These are phyloP conservation scores for Calocera cornea DNA, from an alignment of 768 basidiomycete species.

Conservation along the genomic window DNA sequence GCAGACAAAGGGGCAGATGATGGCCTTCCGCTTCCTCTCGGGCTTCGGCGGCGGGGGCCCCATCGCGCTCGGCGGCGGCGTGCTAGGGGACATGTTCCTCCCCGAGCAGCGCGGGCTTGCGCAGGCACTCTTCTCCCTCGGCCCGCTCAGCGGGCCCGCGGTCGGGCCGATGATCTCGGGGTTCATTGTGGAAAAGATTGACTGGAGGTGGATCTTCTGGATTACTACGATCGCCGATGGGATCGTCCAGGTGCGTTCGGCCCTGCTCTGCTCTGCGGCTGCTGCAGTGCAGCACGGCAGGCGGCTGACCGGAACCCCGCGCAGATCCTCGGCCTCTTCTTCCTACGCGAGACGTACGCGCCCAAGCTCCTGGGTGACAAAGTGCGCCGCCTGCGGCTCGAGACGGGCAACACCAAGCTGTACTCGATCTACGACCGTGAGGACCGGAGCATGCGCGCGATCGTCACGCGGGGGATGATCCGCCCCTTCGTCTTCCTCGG, in stretches of 20 bases:
- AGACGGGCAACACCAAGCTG: slow-evolving; percentile 16
- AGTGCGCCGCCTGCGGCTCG: slow-evolving; percentile 21
- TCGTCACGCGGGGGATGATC: slow-evolving; percentile 40
- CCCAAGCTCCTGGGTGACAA: slow-evolving; percentile 22
- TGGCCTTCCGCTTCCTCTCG: slow-evolving; percentile 54
- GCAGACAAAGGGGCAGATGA: slow-evolving; percentile 37
- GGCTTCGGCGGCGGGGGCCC: slow-evolving; percentile 65
- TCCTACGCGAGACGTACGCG: slow-evolving; percentile 26
- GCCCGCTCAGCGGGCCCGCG: slow-evolving; percentile 50
- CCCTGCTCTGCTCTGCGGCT: slow-evolving; percentile 21
- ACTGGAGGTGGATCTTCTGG: slow-evolving; percentile 72
- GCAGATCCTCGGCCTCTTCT: slow-evolving; percentile 16
- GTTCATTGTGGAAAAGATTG: slow-evolving; percentile 40
- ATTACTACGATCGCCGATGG: slow-evolving; percentile 47
- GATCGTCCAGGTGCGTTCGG: slow-evolving; percentile 39
- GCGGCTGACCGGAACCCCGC: slow-evolving; percentile 8
- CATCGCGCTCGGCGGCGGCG: slow-evolving; percentile 51
- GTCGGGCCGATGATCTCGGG: slow-evolving; percentile 37
- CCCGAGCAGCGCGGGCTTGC: slow-evolving; percentile 20
- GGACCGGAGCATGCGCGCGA: slow-evolving; percentile 18
- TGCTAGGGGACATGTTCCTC: slow-evolving; percentile 20
- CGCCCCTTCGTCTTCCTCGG: slow-evolving; percentile 56
- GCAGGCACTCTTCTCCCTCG: slow-evolving; percentile 35
- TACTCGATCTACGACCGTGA: slow-evolving; percentile 19
- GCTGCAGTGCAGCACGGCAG: slow-evolving; percentile 16